Conservation (phyloP, 768 basidiomycete species). For the Rhizopogon roseolus region DNA sequence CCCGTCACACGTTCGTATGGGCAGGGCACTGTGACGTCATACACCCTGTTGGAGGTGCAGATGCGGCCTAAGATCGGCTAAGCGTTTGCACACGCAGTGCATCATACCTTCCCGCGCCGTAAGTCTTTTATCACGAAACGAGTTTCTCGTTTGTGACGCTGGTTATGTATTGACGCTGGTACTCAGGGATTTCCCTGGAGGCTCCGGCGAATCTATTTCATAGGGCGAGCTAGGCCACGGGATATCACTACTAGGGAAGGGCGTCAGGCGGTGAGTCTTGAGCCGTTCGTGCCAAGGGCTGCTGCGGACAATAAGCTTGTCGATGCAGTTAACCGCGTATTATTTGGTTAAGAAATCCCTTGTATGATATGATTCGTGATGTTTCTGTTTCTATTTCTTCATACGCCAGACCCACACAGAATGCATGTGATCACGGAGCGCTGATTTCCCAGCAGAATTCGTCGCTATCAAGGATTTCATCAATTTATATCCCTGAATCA, state of each 20-base stretch:
- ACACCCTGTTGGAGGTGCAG: constrained; percentile 46
- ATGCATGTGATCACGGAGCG: no score
- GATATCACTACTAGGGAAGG: constrained; percentile 33
- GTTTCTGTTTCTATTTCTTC: no score
- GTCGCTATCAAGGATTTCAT: no score
- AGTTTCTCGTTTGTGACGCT: not conserved
- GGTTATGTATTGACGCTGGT: not conserved
- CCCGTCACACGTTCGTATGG: not conserved
- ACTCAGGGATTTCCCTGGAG: constrained; percentile 47
- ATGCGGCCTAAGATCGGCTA: not conserved
- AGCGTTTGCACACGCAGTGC: constrained; percentile 26
- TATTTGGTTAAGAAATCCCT: constrained; percentile 7
- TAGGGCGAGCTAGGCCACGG: constrained; percentile 29
- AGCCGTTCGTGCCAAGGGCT: constrained; percentile 22
- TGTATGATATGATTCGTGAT: no score
- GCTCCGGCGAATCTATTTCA: constrained; percentile 44
- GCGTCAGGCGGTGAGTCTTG: constrained; percentile 38
- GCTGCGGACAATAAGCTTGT: constrained; percentile 15
- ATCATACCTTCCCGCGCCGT: constrained; percentile 49
- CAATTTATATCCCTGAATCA: no score
- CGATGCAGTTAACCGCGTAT: constrained; percentile 22
- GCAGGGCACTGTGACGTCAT: constrained; percentile 52
- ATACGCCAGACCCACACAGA: no score
- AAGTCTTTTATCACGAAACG: constrained; percentile 8
- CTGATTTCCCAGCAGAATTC: no score